Conservation (phyloP, 805 yeast species). For the Barnettozyma pratensis region DNA sequence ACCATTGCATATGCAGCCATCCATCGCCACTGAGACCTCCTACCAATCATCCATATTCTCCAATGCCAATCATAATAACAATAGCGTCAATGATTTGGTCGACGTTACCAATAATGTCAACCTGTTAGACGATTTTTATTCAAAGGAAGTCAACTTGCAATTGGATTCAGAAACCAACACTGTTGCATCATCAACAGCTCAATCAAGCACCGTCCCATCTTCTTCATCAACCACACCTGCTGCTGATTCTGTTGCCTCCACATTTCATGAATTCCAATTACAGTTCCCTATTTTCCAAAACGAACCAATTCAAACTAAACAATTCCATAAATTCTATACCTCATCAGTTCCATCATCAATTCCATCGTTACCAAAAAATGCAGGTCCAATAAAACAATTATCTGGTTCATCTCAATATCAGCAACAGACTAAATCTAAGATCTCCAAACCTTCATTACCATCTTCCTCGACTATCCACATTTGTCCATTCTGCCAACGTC, state of each 20-base stretch:
- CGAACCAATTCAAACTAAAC: slow-evolving; percentile 6
- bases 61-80: slow-evolving; percentile 6
- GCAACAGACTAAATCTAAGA: background rate
- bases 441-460: slow-evolving; percentile 10
- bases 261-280: slow-evolving; percentile 4
- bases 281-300: slow-evolving; percentile 1
- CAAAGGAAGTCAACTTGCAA: slow-evolving; percentile 18
- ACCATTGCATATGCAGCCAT: slow-evolving; percentile 1
- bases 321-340: slow-evolving; percentile 21
- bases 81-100: background rate
- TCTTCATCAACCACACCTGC: background rate
- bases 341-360: slow-evolving; percentile 6
- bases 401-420: background rate
- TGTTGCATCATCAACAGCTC: background rate
- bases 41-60: slow-evolving; percentile 19
- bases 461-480: slow-evolving; percentile 18
- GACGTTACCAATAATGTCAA: background rate
- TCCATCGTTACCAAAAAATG: background rate
- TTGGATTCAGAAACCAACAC: slow-evolving; percentile 13
- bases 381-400: background rate
- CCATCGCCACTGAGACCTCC: slow-evolving; percentile 7
- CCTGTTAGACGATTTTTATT: slow-evolving; percentile 15
- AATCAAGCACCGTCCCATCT: background rate
- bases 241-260: background rate
- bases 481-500: slow-evolving; percentile 67